Base-by-base conservation (phyloP, 2,329 filamentous ascomycete species). In the Onygena corvina region DNA sequence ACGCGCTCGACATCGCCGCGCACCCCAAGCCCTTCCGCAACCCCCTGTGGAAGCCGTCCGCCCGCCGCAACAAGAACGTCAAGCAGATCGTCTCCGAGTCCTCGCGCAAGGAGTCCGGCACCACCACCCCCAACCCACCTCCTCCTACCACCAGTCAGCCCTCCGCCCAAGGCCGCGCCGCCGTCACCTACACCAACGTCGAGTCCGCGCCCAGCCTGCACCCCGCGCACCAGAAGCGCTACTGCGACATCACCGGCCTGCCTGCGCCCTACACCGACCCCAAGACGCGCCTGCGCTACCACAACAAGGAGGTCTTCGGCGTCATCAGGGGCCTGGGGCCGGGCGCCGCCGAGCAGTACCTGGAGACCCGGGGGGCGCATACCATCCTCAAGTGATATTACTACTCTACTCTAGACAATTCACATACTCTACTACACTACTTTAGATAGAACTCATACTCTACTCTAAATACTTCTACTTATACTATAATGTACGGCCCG, bases 31-130 rank as follows among this genome's bases (percentile, higher is more conserved):
- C 81, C 61, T 98, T 95, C 74, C 89, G 90, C 66, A 94, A 88
- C 64, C 74, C 84, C 2, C 72, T 80, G 64, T 98, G 92, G 92
- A 88, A 86, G 62, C 87, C 92, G 12, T 87, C 90, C 57, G 84
- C 89, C 67, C 88, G 92, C 47, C 86, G 92, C 67, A 98, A 98
- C 78, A 98, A 98, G 74, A 96, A 94, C 67, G 83, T 96, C 68
- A 96, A 96, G 69, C 86, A 94, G 59, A 92, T 98, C 54, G 76
- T 98, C 53, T 84, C 87, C 52, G 92, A 98, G 61, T 86, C 84
- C 9, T 80, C 85, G 18, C 83, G 87, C 58, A 86, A 84, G 62
- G 90, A 96, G 71, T 86, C 87, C n/a, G n/a, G n/a, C n/a, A n/a
- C n/a, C n/a, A n/a, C n/a, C n/a, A n/a, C n/a, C n/a, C n/a, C n/a